phyloP scores from a whole-genome alignment of 2,329 filamentous ascomycete genomes.

The Raffaelea albimanens region DNA sequence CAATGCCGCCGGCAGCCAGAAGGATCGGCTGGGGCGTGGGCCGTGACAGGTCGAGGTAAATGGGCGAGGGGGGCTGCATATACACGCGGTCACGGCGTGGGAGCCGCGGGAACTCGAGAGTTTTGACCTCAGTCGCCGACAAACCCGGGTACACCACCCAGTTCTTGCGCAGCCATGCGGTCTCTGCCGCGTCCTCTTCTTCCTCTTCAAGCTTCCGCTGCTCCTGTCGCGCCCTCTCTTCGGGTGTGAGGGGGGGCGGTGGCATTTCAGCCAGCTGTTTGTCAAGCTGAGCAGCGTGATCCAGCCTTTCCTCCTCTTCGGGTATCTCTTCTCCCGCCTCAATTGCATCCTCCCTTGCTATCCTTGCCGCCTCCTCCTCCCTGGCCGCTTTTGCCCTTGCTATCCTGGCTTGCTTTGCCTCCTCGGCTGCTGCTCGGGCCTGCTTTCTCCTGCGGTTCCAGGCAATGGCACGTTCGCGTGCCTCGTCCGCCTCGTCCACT shows the following conservation, averaged over 20 bases:
- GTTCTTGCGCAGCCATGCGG: constrained; percentile 51
- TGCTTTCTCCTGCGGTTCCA: constrained; percentile 4
- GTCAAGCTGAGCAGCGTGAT: constrained; percentile 18
- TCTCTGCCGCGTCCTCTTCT: constrained; percentile 31
- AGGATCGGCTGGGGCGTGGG: constrained; percentile 78
- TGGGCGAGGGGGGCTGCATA: constrained; percentile 62
- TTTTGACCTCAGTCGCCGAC: constrained; percentile 56
- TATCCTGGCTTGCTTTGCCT: background rate
- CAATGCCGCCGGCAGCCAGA: constrained; percentile 77
- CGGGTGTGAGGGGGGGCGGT: too few relatives aligned
- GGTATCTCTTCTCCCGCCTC: background rate
- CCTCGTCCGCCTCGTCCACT: constrained; percentile 46
- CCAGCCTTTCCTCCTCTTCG: background rate
- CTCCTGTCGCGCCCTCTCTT: constrained; percentile 17
- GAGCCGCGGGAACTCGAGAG: constrained; percentile 38
- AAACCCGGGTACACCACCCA: constrained; percentile 83
- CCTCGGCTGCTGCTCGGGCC: background rate
- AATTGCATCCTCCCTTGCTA: background rate
- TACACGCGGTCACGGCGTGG: constrained; percentile 44
- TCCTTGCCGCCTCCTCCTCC: background rate
- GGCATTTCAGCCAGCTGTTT: background rate
- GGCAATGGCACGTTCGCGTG: constrained; percentile 10
- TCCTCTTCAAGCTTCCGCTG: constrained; percentile 30
- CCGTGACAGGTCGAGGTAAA: constrained; percentile 62
- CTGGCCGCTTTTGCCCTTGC: background rate